Conservation (phyloP, 2,329 filamentous ascomycete species). For the Fusarium secorum region DNA sequence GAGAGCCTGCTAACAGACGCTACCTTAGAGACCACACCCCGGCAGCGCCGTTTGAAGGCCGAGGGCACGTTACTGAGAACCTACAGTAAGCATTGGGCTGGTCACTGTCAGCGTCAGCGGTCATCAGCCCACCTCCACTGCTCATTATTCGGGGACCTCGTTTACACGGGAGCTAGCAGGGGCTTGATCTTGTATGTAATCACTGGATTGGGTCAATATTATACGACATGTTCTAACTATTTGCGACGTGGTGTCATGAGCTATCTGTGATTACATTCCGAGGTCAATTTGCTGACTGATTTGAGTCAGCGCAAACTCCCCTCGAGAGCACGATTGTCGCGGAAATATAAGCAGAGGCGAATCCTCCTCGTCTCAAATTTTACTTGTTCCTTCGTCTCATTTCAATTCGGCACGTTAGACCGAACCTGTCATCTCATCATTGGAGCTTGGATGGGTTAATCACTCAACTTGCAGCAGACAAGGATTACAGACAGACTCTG, state of each 20-base stretch:
- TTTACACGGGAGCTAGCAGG: slow-evolving; percentile 26
- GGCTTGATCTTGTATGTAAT: background rate
- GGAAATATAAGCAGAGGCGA: background rate
- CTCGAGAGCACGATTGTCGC: background rate
- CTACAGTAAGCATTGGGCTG: background rate
- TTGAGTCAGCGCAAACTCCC: background rate
- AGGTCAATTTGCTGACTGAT: background rate
- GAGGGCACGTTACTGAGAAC: slow-evolving; percentile 13
- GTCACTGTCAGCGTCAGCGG: background rate
- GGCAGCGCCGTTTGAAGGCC: background rate
- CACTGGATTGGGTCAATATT: background rate
- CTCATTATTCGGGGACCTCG: slow-evolving; percentile 13
- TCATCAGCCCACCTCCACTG: slow-evolving; percentile 11
- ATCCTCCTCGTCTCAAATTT: background rate
- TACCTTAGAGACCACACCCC: background rate
- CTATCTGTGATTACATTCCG: slow-evolving; percentile 3
- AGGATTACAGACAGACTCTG: background rate
- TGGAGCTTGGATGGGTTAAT: background rate
- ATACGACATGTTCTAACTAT: slow-evolving; percentile 11
- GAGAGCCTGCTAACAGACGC: background rate
- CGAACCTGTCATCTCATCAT: background rate
- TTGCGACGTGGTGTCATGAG: slow-evolving; percentile 3
- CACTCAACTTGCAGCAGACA: slow-evolving; percentile 9
- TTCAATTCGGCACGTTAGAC: slow-evolving; percentile 4
- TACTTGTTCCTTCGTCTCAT: slow-evolving; percentile 7